These are phyloP conservation scores for Russula vinacea DNA, from an alignment of 768 basidiomycete species.

Conservation along the genomic window DNA sequence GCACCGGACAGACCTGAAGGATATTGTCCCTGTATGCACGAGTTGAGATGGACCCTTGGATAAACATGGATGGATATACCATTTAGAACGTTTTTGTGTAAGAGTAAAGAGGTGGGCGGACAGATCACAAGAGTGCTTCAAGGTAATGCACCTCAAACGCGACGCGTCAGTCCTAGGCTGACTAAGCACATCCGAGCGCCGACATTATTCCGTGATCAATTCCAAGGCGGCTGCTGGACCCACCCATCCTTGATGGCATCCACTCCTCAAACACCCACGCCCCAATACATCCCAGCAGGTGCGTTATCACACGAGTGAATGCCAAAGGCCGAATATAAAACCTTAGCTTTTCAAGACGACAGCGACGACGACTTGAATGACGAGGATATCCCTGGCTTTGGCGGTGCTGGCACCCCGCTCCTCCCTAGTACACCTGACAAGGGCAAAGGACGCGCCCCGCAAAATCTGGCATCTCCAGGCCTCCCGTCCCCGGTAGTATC, in stretches of 20 bases:
- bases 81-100: slow-evolving; percentile 16
- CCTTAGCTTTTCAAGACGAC: slow-evolving; percentile 39
- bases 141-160: slow-evolving; percentile 29
- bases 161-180: slow-evolving; percentile 38
- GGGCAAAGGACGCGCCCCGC: slow-evolving; percentile 65
- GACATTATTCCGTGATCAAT: not conserved
- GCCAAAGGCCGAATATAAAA: not conserved
- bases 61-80: slow-evolving; percentile 23
- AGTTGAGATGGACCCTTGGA: not conserved
- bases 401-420: slow-evolving; percentile 46
- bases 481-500: slow-evolving; percentile 47
- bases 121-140: slow-evolving; percentile 21
- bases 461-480: slow-evolving; percentile 48
- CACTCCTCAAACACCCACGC: slow-evolving; percentile 57
- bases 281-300: slow-evolving; percentile 83
- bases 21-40: slow-evolving; percentile 59
- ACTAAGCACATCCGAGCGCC: slow-evolving; percentile 22
- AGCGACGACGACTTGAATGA: slow-evolving; percentile 85
- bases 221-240: not conserved
- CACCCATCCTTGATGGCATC: slow-evolving; percentile 25
- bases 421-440: slow-evolving; percentile 52
- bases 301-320: slow-evolving; percentile 15
- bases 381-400: slow-evolving; percentile 75
- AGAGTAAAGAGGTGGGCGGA: slow-evolving; percentile 6
- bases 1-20: slow-evolving; percentile 55